A percentile compares a stretch with the other conserved stretches of the same genome.
These are phyloP conservation scores for Clavariopsis aquatica DNA, from an alignment of 495 filamentous ascomycete genomes.

Conservation along the genomic window DNA sequence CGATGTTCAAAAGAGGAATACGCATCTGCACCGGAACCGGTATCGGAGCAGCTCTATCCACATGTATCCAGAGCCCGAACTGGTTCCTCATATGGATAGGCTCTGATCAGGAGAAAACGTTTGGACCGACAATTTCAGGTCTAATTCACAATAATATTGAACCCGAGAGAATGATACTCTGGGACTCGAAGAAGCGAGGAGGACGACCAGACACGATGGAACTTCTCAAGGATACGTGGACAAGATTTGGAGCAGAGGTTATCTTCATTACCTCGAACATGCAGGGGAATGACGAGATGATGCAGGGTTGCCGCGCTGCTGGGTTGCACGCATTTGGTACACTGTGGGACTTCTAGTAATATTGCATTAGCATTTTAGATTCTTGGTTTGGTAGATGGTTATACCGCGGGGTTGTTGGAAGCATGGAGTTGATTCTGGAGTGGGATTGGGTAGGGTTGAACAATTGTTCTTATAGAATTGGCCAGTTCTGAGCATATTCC, in stretches of 20 bases:
- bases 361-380: conserved; percentile 11
- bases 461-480: too few species aligned
- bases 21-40: conserved; percentile 51
- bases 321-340: conserved; percentile 51
- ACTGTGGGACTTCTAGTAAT: conserved; percentile 50
- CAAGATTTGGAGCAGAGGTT: conserved; percentile 50
- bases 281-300: conserved; percentile 53
- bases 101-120: conserved; percentile 50
- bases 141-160: conserved; percentile 50
- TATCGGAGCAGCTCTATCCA: conserved; percentile 50
- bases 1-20: conserved; percentile 53
- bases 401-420: too few species aligned
- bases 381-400: conserved; percentile 1
- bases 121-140: conserved; percentile 49
- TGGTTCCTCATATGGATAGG: conserved; percentile 55
- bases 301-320: conserved; percentile 47
- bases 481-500: too few species aligned
- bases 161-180: conserved; percentile 51
- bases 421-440: too few species aligned
- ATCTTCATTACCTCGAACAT: conserved; percentile 53
- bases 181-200: conserved; percentile 52
- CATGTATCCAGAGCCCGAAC: conserved; percentile 50
- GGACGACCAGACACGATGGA: conserved; percentile 49
- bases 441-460: too few species aligned
- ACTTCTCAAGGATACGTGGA: conserved; percentile 50